Base-by-base conservation (phyloP, 768 basidiomycete genomes). In the Auricularia heimuer region DNA sequence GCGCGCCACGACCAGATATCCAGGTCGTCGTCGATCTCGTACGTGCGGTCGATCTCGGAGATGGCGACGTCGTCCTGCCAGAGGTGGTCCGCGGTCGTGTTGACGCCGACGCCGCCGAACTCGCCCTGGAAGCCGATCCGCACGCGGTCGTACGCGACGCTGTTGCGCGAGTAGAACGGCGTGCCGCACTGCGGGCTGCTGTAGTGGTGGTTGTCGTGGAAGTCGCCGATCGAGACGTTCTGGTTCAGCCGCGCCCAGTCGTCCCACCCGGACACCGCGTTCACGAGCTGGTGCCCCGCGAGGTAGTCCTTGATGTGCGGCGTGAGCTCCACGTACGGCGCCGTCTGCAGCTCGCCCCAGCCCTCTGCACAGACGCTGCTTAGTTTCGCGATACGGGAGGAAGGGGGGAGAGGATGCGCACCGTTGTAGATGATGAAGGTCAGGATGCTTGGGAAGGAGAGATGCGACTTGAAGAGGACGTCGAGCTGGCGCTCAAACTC, bases 101-200 rank as follows among this genome's bases (percentile, higher is more conserved):
- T 60, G 7, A 60, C 56, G 56, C 56, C 56, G 24, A 60, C 34
- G 56, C 56, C 56, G 34, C 56, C 56, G 24, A 60, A 60, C 56
- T 60, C 56, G 56, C 56, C 56, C 56, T 60, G 56, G 56, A 60
- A 60, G 24, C 56, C 56, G 56, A 60, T 60, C 24, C 56, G 56
- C 56, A 8, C 12, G 56, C 56, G 56, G 34, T 60, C 56, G 56
- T 60, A 60, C 56, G 21, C 16, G 14, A 35, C 29, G 34, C 29
- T 33, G 6, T 21, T 29, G 56, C 56, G 56, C 56, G 56, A 60
- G 56, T 29, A 60, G 56, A 60, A 60, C 21, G 56, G 56, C 24
- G 56, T 60, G 56, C 56, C 56, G 56, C 56, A 60, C 24, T 60
- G 56, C 11, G 56, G 56, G 24, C 24, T 29, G 33, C 29, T 33